These are phyloP conservation scores for Nakaseomyces bracarensis DNA, from an alignment of 1,139 yeast genomes.

Conservation along the genomic window DNA sequence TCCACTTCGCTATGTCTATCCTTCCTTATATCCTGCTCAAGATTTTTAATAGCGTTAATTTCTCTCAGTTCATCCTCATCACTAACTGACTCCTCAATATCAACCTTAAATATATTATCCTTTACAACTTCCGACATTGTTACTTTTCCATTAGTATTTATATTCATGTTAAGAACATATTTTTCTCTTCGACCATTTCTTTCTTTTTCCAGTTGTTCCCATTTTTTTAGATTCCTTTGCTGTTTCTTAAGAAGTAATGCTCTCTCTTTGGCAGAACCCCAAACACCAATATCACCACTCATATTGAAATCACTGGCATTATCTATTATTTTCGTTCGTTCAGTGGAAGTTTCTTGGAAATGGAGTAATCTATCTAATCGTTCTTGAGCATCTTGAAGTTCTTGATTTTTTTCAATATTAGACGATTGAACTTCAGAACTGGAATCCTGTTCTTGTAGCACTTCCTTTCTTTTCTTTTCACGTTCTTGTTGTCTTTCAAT, in stretches of 20 bases:
- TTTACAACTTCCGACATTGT: slow-evolving; percentile 25
- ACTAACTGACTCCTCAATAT: slow-evolving; percentile 28
- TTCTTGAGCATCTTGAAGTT: slow-evolving; percentile 58
- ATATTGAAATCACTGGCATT: slow-evolving; percentile 90
- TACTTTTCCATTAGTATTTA: slow-evolving; percentile 68
- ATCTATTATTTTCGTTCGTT: slow-evolving; percentile 85
- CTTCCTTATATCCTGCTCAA: slow-evolving; percentile 32
- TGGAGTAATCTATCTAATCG: slow-evolving; percentile 63
- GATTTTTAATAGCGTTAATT: slow-evolving; percentile 29
- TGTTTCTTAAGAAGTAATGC: slow-evolving; percentile 76
- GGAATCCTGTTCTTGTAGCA: slow-evolving; percentile 26
- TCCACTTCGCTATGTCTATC: slow-evolving; percentile 30
- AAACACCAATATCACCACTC: slow-evolving; percentile 82
- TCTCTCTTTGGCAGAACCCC: slow-evolving; percentile 87
- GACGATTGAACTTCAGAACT: slow-evolving; percentile 19
- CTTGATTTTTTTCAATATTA: slow-evolving; percentile 38
- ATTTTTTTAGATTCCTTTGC: slow-evolving; percentile 59
- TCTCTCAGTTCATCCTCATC: slow-evolving; percentile 29
- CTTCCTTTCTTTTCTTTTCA: slow-evolving; percentile 20
- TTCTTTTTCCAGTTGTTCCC: slow-evolving; percentile 49
- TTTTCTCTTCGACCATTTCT: slow-evolving; percentile 66
- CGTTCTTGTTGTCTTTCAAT: slow-evolving; percentile 36
- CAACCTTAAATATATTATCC: slow-evolving; percentile 18
- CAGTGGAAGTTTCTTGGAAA: slow-evolving; percentile 81
- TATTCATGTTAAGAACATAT: slow-evolving; percentile 61